These are phyloP conservation scores for Plasmodium gallinaceum DNA, from an alignment of 169 alveolate species.

Conservation along the genomic window DNA sequence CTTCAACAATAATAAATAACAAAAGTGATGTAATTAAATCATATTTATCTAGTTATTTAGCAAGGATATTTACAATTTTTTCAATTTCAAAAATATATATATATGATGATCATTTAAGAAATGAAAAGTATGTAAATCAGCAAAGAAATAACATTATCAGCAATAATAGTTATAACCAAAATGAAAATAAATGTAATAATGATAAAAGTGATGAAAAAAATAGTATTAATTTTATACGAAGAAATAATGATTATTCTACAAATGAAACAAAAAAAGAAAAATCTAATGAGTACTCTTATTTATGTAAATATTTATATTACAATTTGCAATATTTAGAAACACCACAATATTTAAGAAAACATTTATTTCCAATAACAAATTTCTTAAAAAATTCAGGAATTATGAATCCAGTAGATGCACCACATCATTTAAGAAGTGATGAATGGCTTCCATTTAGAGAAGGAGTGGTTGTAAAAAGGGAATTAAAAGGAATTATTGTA, in stretches of 20 bases:
- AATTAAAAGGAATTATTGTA: constrained; percentile 51
- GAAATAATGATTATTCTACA: neutral
- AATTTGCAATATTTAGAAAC: constrained; percentile 96
- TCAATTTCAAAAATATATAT: constrained; percentile 53
- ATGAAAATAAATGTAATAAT: neutral
- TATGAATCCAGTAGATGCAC: constrained; percentile 98
- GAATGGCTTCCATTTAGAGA: constrained; percentile 94
- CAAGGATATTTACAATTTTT: constrained; percentile 68
- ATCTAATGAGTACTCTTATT: constrained; percentile 29
- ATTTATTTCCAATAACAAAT: constrained; percentile 86
- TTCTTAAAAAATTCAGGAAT: constrained; percentile 96
- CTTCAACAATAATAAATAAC: constrained; percentile 67
- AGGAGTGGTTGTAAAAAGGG: constrained; percentile 56
- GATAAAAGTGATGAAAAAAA: neutral
- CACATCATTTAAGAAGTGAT: constrained; percentile 96
- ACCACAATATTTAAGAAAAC: constrained; percentile 97
- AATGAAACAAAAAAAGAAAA: neutral
- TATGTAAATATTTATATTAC: constrained; percentile 60
- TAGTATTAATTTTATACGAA: neutral
- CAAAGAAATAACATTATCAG: neutral
- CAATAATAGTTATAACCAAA: constrained; percentile 2
- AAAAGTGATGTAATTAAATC: constrained; percentile 71
- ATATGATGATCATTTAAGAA: constrained; percentile 31
- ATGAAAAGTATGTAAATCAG: constrained; percentile 5
- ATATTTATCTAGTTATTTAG: constrained; percentile 50